These are phyloP conservation scores for Acer campestre DNA, from an alignment of 345 rosid genomes.

Conservation along the genomic window DNA sequence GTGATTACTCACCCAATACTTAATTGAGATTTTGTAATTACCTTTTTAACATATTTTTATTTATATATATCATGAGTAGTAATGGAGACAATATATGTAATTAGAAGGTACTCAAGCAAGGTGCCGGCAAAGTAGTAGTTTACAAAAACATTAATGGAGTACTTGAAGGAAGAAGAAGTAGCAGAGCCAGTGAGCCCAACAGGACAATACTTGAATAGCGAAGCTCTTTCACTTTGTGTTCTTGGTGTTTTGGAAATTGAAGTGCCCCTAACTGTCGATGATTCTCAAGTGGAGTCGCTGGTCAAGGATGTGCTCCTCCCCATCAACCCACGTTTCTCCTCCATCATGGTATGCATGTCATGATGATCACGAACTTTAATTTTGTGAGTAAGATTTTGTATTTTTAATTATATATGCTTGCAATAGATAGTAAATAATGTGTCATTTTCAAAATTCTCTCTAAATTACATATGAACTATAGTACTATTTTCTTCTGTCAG, in stretches of 20 bases:
- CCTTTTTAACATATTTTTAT: too few relatives aligned
- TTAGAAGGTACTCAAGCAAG: too few relatives aligned
- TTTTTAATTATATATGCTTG: too few relatives aligned
- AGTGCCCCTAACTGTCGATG: conserved; percentile 28
- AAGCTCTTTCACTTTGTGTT: conserved; percentile 30
- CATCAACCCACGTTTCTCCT: conserved; percentile 46
- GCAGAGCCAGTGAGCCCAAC: conserved; percentile 42
- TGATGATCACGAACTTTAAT: not conserved
- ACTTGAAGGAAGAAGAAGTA: conserved; percentile 25
- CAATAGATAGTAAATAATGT: too few relatives aligned
- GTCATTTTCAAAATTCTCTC: too few relatives aligned
- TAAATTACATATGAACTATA: too few relatives aligned
- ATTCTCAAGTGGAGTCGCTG: conserved; percentile 5
- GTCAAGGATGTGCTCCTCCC: conserved; percentile 35
- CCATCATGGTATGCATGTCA: conserved; percentile 36
- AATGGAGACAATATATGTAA: too few relatives aligned
- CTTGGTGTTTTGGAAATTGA: conserved; percentile 31
- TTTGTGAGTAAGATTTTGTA: not conserved
- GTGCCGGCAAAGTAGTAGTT: too few relatives aligned
- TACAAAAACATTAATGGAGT: conserved; percentile 11
- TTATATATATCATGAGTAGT: too few relatives aligned
- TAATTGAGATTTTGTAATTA: too few relatives aligned
- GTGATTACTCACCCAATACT: too few relatives aligned
- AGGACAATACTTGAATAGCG: conserved; percentile 38
- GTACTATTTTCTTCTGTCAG: too few relatives aligned